phyloP scores from a whole-genome alignment of 495 filamentous ascomycete species.

The Hypoxylon cercidicola region DNA sequence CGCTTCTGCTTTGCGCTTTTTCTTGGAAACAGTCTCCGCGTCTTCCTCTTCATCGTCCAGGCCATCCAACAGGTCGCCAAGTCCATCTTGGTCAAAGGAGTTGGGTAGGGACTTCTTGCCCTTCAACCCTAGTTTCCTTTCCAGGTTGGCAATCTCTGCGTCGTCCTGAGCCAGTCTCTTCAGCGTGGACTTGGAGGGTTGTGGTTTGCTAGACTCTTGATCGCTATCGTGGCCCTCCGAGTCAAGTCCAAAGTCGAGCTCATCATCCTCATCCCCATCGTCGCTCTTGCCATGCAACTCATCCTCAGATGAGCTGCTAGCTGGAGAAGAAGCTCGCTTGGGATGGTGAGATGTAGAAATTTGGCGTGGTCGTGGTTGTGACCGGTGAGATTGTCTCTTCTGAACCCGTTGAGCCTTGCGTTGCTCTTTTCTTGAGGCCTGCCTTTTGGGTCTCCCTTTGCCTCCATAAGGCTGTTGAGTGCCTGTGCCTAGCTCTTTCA shows the following conservation, averaged over 20 bases:
- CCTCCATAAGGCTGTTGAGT: constrained; percentile 16
- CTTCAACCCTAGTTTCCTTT: constrained; percentile 89
- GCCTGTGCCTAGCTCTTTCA: constrained; percentile 43
- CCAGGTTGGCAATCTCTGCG: constrained; percentile 85
- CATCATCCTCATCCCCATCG: constrained; percentile 38
- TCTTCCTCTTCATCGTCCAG: constrained; percentile 65
- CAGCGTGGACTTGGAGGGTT: constrained; percentile 67
- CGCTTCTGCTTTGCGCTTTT: constrained; percentile 72
- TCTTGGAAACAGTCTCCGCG: constrained; percentile 63
- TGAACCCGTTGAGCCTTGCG: constrained; percentile 60
- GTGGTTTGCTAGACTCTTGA: constrained; percentile 41
- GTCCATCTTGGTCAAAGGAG: constrained; percentile 83
- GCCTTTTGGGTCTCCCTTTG: constrained; percentile 29
- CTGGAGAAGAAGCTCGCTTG: background rate
- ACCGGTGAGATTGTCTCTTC: constrained; percentile 46
- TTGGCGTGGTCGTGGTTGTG: constrained; percentile 21
- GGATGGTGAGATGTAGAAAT: constrained; percentile 4
- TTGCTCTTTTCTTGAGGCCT: constrained; percentile 58
- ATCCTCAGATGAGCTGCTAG: constrained; percentile 2
- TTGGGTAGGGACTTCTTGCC: constrained; percentile 78
- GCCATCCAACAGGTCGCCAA: constrained; percentile 82
- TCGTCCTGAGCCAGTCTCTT: constrained; percentile 79
- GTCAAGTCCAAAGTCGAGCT: constrained; percentile 38
- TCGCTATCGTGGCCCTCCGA: constrained; percentile 47
- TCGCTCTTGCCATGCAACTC: constrained; percentile 40